Percentiles rank a stretch among this genome's conserved stretches.
Evolutionary conservation across 2,329 filamentous ascomycete genomes (phyloP).

Genomic region (Calonectria hongkongensis): DNA sequence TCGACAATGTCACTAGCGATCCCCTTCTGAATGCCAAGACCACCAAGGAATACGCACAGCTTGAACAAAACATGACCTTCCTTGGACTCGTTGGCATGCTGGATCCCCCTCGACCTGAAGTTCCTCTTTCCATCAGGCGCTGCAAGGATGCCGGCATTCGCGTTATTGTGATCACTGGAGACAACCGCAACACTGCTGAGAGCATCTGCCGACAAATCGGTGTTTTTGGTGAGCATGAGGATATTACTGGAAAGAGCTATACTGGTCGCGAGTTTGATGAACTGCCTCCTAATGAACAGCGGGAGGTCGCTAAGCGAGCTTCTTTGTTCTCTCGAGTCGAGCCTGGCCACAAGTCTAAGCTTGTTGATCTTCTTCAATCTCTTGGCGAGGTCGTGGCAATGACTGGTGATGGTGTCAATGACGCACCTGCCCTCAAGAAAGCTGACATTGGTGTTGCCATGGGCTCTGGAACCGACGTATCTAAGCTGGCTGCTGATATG

Average conservation of each 20-base stretch:
- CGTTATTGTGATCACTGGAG: constrained; percentile 97
- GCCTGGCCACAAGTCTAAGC: constrained; percentile 96
- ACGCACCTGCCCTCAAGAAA: constrained; percentile 98
- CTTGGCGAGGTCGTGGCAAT: constrained; percentile 97
- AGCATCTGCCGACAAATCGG: constrained; percentile 98
- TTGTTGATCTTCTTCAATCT: constrained; percentile 96
- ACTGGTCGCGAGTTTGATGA: constrained; percentile 97
- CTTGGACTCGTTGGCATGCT: constrained; percentile 97
- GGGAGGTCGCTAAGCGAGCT: constrained; percentile 88
- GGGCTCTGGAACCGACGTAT: constrained; percentile 98
- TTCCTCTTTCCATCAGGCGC: constrained; percentile 88
- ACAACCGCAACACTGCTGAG: constrained; percentile 98
- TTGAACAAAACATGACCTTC: constrained; percentile 96
- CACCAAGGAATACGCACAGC: constrained; percentile 86
- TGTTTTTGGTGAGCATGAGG: constrained; percentile 87
- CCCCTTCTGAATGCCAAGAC: constrained; percentile 86
- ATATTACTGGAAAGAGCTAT: constrained; percentile 93
- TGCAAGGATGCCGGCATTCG: constrained; percentile 96
- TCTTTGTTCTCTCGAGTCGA: constrained; percentile 98
- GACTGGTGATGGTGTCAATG: constrained; percentile 99
- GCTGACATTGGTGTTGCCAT: constrained; percentile 99
- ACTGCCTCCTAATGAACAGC: constrained; percentile 84
- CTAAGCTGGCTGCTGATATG: constrained; percentile 98
- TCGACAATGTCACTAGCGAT: constrained; percentile 84
- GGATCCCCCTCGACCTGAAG: constrained; percentile 95